A percentile compares a stretch with the other conserved stretches of the same genome.
Conservation (phyloP, 148 eudicot species). For the Vaccinium myrtillus region DNA sequence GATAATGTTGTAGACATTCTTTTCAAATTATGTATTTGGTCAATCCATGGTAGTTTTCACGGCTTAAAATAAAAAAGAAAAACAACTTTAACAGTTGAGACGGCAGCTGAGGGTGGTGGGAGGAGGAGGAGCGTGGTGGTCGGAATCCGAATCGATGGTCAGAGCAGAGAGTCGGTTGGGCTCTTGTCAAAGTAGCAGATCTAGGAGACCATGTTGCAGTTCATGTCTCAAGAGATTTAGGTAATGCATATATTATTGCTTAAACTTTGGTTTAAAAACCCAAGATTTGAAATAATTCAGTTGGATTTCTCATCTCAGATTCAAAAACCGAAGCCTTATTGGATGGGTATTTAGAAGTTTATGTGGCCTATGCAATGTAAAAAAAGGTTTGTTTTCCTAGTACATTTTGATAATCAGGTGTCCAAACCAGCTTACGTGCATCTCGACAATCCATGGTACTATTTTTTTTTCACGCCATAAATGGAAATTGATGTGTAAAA, state of each 20-base stretch:
- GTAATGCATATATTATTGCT: slow-evolving; percentile 21
- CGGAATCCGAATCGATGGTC: slow-evolving; percentile 60
- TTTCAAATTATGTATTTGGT: too few species aligned
- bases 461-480: not conserved
- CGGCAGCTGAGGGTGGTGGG: slow-evolving; percentile 22
- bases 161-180: slow-evolving; percentile 71
- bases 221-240: slow-evolving; percentile 68
- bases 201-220: slow-evolving; percentile 71
- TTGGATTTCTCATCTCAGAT: slow-evolving; percentile 35
- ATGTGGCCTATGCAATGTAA: slow-evolving; percentile 57
- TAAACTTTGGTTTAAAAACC: not conserved
- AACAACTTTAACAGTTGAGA: slow-evolving; percentile 30
- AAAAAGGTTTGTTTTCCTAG: slow-evolving; percentile 46
- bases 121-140: slow-evolving; percentile 52
- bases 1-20: too few species aligned
- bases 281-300: not conserved
- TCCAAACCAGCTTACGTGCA: too few species aligned
- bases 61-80: too few species aligned
- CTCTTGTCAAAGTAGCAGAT: slow-evolving; percentile 76
- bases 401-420: not conserved
- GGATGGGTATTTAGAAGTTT: slow-evolving; percentile 62
- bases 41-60: too few species aligned
- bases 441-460: too few species aligned
- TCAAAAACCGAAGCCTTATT: slow-evolving; percentile 47
- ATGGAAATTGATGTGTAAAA: not conserved